Evolutionary conservation across 192 early-diverging fungal species (phyloP).

Genomic region (Funneliformis geosporum): DNA sequence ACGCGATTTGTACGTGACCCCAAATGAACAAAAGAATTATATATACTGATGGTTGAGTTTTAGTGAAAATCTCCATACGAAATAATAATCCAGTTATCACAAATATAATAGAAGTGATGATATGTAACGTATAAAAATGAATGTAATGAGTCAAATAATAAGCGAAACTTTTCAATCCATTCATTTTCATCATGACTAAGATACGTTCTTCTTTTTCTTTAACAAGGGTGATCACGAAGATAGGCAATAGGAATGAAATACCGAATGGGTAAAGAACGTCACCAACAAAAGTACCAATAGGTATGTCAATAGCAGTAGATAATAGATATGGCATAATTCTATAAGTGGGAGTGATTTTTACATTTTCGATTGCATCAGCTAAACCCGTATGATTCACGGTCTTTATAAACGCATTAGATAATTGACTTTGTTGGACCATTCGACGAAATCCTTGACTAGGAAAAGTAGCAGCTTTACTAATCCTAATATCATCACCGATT

Average conservation of each 20-base stretch:
- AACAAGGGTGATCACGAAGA: slow-evolving; percentile 69
- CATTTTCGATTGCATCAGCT: slow-evolving; percentile 12
- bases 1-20: slow-evolving; percentile 63
- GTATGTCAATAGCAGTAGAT: slow-evolving; percentile 50
- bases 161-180: slow-evolving; percentile 59
- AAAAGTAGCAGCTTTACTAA: slow-evolving; percentile 47
- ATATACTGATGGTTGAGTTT: slow-evolving; percentile 52
- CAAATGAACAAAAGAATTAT: slow-evolving; percentile 65
- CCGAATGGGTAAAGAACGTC: slow-evolving; percentile 71
- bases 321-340: slow-evolving; percentile 59
- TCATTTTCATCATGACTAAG: slow-evolving; percentile 76
- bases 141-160: slow-evolving; percentile 70
- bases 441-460: slow-evolving; percentile 52
- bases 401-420: slow-evolving; percentile 43
- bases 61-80: slow-evolving; percentile 64
- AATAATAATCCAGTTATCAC: slow-evolving; percentile 58
- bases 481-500: slow-evolving; percentile 53
- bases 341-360: slow-evolving; percentile 63
- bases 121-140: slow-evolving; percentile 61
- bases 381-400: background rate
- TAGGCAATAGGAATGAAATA: slow-evolving; percentile 68
- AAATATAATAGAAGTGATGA: slow-evolving; percentile 60
- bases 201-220: slow-evolving; percentile 73
- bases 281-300: slow-evolving; percentile 58
- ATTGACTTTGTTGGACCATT: slow-evolving; percentile 47